These are phyloP conservation scores for Cryptococcus maquisensis DNA, from an alignment of 1,284 basidiomycete genomes.

Conservation along the genomic window DNA sequence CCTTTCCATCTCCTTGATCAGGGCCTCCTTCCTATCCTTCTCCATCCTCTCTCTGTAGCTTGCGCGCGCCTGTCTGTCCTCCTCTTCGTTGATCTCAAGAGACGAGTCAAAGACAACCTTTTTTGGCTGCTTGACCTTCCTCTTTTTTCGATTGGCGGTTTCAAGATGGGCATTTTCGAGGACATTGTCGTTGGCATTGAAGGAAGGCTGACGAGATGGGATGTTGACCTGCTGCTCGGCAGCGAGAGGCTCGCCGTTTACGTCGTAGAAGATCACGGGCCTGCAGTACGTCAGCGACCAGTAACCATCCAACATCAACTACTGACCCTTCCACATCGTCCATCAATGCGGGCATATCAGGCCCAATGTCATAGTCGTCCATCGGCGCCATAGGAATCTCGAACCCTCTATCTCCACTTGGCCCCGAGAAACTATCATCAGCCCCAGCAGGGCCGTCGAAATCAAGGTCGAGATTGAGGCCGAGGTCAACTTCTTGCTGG, in stretches of 20 bases:
- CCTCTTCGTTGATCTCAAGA: slow-evolving; percentile 9
- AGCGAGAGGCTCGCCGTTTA: too few species aligned
- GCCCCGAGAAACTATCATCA: slow-evolving; percentile 17
- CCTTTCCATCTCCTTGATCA: slow-evolving; percentile 12
- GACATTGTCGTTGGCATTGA: too few species aligned
- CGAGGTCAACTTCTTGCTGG: slow-evolving; percentile 18
- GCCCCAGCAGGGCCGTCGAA: slow-evolving; percentile 3
- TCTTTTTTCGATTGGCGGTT: slow-evolving; percentile 9
- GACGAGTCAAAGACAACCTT: slow-evolving; percentile 12
- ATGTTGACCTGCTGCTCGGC: too few species aligned
- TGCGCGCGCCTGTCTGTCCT: slow-evolving; percentile 9
- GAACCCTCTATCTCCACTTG: slow-evolving; percentile 10
- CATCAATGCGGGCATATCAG: slow-evolving; percentile 3
- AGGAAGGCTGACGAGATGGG: too few species aligned
- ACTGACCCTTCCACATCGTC: slow-evolving; percentile 2
- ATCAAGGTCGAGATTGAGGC: slow-evolving; percentile 7
- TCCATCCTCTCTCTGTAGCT: slow-evolving; percentile 20
- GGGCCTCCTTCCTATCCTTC: slow-evolving; percentile 2
- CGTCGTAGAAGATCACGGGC: too few species aligned
- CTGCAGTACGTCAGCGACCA: too few species aligned
- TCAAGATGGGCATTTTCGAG: neutral
- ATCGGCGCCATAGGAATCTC: slow-evolving; percentile 5
- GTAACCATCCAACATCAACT: neutral
- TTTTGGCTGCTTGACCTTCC: slow-evolving; percentile 13
- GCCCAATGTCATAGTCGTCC: slow-evolving; percentile 4